A percentile compares a stretch with the other conserved stretches of the same genome.
phyloP scores from a whole-genome alignment of 768 basidiomycete species.

The Cystobasidium tubakii region DNA sequence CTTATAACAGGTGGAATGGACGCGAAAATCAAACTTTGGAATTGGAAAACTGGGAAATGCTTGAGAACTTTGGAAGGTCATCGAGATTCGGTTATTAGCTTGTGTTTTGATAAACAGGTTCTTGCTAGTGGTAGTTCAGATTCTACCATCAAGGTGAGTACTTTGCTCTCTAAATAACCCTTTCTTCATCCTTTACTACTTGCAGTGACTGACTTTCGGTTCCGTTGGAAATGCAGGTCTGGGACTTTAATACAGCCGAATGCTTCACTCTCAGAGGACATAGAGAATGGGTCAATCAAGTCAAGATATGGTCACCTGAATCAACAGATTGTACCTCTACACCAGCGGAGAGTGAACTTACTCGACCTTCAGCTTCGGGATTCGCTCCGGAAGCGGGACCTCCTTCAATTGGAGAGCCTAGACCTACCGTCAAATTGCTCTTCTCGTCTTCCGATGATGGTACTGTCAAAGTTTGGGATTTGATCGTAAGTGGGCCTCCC shows the following conservation, averaged over 20 bases:
- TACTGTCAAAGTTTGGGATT: conserved; percentile 88
- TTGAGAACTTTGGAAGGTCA: conserved; percentile 84
- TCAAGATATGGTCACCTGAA: conserved; percentile 73
- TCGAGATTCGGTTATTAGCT: conserved; percentile 79
- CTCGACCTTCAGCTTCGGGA: conserved; percentile 16
- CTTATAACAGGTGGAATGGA: conserved; percentile 97
- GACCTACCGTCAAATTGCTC: conserved; percentile 74
- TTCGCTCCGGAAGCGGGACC: background rate
- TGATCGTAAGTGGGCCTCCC: conserved; percentile 47
- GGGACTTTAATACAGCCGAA: conserved; percentile 78
- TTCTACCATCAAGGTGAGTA: conserved; percentile 84
- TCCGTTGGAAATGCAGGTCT: too few species aligned
- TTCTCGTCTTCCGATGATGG: conserved; percentile 96
- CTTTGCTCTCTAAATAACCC: background rate
- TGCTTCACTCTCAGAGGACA: conserved; percentile 91
- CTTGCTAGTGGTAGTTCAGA: conserved; percentile 90
- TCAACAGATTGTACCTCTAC: conserved; percentile 40
- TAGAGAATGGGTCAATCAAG: conserved; percentile 90
- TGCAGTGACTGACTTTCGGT: background rate
- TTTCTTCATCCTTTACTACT: conserved; percentile 45
- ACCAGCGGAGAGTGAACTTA: conserved; percentile 5
- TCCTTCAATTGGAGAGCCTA: conserved; percentile 18
- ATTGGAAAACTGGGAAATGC: conserved; percentile 84
- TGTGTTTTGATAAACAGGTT: conserved; percentile 84
- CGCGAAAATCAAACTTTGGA: conserved; percentile 87